Percentiles rank a stretch among this genome's conserved stretches.
Conservation (phyloP, 805 yeast species). For the Grigorovia jiainica region DNA sequence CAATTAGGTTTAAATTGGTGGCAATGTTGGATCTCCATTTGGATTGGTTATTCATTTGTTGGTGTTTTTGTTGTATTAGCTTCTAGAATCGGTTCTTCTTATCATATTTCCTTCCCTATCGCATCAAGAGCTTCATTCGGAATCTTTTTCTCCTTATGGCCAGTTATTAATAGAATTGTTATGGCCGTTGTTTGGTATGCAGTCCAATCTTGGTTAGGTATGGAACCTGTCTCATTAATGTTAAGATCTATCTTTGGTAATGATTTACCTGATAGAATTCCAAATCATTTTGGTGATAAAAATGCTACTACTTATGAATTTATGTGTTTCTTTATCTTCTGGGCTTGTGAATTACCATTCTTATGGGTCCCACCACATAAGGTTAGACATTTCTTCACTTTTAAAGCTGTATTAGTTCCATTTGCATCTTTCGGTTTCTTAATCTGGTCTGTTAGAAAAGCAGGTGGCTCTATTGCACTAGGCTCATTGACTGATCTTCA, state of each 20-base stretch:
- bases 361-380: conserved; percentile 78
- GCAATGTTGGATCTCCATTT: conserved; percentile 84
- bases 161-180: conserved; percentile 77
- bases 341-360: conserved; percentile 72
- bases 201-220: conserved; percentile 79
- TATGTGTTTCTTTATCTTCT: conserved; percentile 70
- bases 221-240: conserved; percentile 76
- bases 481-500: conserved; percentile 17
- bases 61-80: conserved; percentile 60
- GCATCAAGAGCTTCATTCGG: conserved; percentile 79
- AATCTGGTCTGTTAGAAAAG: conserved; percentile 76
- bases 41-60: conserved; percentile 73
- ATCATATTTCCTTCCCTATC: conserved; percentile 86
- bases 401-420: conserved; percentile 72
- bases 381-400: conserved; percentile 74
- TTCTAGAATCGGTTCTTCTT: conserved; percentile 72
- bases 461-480: conserved; percentile 45
- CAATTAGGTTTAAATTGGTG: conserved; percentile 78
- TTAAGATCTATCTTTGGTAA: conserved; percentile 67
- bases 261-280: conserved; percentile 52
- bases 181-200: conserved; percentile 89
- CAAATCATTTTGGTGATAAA: conserved; percentile 46
- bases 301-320: conserved; percentile 64
- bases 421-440: conserved; percentile 76
- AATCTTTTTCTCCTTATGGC: conserved; percentile 81